phyloP scores from a whole-genome alignment of 768 basidiomycete genomes.

The Solioccasus polychromus region DNA sequence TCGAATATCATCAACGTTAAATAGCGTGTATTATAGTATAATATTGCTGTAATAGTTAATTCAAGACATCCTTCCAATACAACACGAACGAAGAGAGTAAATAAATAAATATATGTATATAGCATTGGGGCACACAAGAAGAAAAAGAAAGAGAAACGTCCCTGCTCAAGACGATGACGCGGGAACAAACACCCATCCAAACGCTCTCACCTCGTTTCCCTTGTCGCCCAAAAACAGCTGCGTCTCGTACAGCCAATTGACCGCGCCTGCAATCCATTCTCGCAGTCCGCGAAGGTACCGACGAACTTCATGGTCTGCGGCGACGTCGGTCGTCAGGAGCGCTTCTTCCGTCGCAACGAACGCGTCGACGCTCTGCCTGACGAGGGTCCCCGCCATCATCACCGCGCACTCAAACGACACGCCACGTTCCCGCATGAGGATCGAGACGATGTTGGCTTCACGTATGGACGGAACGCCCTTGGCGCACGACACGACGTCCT shows the following conservation, averaged over 20 bases:
- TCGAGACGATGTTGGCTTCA: slow-evolving; percentile 46
- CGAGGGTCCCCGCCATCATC: slow-evolving; percentile 17
- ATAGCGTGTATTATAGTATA: too few species aligned
- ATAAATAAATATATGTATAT: too few species aligned
- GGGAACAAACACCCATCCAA: slow-evolving; percentile 61
- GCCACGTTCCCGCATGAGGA: slow-evolving; percentile 44
- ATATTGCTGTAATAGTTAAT: too few species aligned
- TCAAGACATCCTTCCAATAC: slow-evolving; percentile 8
- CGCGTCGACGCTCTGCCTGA: slow-evolving; percentile 29
- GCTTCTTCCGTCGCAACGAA: slow-evolving; percentile 25
- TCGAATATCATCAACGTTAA: too few species aligned
- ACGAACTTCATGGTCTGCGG: slow-evolving; percentile 25
- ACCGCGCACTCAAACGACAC: slow-evolving; percentile 50
- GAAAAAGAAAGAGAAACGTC: too few species aligned
- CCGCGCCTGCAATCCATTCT: slow-evolving; percentile 53
- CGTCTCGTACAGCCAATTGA: slow-evolving; percentile 67
- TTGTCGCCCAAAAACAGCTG: slow-evolving; percentile 57
- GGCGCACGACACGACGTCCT: slow-evolving; percentile 60
- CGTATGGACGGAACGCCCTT: slow-evolving; percentile 42
- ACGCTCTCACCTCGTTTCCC: slow-evolving; percentile 54
- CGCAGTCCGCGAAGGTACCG: slow-evolving; percentile 50
- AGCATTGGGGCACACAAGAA: too few species aligned
- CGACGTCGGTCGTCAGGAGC: slow-evolving; percentile 13
- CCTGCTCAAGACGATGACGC: slow-evolving; percentile 8
- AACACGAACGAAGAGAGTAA: slow-evolving; percentile 1